A percentile compares a stretch with the other conserved stretches of the same genome.
Evolutionary conservation across 495 filamentous ascomycete species (phyloP).

Genomic region (Podospora bellae-mahoneyi): DNA sequence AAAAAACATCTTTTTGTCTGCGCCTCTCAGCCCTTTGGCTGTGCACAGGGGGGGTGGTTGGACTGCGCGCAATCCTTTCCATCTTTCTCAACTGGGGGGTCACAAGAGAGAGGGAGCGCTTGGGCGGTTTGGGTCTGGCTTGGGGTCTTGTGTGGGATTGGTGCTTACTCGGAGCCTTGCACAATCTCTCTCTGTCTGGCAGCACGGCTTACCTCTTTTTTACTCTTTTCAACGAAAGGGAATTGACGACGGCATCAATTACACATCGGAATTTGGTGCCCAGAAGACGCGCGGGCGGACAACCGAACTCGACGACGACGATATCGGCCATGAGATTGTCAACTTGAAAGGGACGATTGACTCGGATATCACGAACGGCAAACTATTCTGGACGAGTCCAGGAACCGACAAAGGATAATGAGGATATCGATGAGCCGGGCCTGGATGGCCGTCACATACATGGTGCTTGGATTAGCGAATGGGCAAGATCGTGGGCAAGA

Average conservation of each 20-base stretch:
- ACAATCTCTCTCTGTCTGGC: neutral
- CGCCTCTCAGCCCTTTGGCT: conserved; percentile 15
- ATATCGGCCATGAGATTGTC: conserved; percentile 12
- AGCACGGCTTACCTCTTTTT: neutral
- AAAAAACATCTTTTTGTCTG: neutral
- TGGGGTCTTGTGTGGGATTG: neutral
- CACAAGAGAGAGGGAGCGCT: neutral
- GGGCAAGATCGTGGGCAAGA: neutral
- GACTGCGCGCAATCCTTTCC: conserved; percentile 19
- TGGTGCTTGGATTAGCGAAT: conserved; percentile 13
- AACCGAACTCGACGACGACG: neutral
- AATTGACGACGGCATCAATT: neutral
- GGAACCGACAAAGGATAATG: conserved; percentile 18
- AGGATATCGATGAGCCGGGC: conserved; percentile 16
- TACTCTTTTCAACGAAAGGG: neutral
- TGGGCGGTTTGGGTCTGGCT: conserved; percentile 5
- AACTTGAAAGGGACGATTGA: neutral
- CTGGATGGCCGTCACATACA: conserved; percentile 20
- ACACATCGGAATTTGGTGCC: neutral
- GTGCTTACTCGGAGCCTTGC: conserved; percentile 8
- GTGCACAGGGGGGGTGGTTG: conserved; percentile 4
- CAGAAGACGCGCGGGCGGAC: neutral
- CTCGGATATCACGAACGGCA: neutral
- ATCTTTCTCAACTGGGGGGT: conserved; percentile 8
- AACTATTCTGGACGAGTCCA: neutral